These are phyloP conservation scores for Entrophospora sp. DNA, from an alignment of 192 early-diverging fungal species.

Conservation along the genomic window DNA sequence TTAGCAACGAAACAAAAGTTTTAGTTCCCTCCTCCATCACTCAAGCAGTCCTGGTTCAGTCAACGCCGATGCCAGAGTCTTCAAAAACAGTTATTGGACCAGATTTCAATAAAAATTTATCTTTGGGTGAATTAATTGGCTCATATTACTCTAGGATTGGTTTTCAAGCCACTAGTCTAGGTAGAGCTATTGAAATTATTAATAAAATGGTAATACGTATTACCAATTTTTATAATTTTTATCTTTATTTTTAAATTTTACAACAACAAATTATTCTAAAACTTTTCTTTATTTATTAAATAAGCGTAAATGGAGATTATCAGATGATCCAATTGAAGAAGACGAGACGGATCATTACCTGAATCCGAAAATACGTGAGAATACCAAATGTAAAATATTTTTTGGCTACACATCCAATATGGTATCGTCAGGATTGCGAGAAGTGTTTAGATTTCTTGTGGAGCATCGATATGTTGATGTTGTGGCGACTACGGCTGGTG, in stretches of 20 bases:
- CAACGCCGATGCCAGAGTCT: slow-evolving; percentile 59
- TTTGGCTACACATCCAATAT: slow-evolving; percentile 97
- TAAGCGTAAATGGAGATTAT: slow-evolving; percentile 70
- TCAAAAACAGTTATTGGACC: slow-evolving; percentile 68
- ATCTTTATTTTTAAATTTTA: slow-evolving; percentile 27
- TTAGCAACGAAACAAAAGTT: too few species aligned
- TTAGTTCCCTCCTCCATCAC: too few species aligned
- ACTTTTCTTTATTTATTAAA: neutral
- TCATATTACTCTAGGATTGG: slow-evolving; percentile 76
- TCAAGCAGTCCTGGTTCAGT: slow-evolving; percentile 60
- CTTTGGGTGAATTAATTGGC: slow-evolving; percentile 61
- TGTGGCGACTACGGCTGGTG: slow-evolving; percentile 89
- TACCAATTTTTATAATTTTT: neutral
- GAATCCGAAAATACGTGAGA: slow-evolving; percentile 51
- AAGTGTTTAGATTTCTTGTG: slow-evolving; percentile 82
- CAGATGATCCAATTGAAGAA: slow-evolving; percentile 68
- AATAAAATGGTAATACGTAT: slow-evolving; percentile 72
- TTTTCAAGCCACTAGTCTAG: slow-evolving; percentile 88
- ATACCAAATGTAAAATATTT: slow-evolving; percentile 92
- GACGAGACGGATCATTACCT: slow-evolving; percentile 48
- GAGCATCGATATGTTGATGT: slow-evolving; percentile 85
- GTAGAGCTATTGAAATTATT: slow-evolving; percentile 81
- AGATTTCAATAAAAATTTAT: slow-evolving; percentile 84
- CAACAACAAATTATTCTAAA: neutral
- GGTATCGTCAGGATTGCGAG: slow-evolving; percentile 89